Conservation (phyloP, 1,284 basidiomycete species). For the Ustilago tritici region DNA sequence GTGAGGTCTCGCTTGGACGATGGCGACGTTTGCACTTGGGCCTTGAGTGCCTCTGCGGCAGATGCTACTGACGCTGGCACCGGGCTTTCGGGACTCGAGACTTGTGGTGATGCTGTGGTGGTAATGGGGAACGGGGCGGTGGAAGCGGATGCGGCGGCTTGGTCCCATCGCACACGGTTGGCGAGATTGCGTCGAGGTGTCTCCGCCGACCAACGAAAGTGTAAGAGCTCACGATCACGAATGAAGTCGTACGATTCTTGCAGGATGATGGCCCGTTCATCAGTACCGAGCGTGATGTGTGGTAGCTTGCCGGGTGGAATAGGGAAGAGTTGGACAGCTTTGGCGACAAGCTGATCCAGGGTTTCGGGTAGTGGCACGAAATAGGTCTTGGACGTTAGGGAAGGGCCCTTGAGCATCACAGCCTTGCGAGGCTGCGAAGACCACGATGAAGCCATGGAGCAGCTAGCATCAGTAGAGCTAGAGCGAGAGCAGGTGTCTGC, state of each 20-base stretch:
- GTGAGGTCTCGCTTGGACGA: constrained; percentile 26
- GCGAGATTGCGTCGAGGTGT: constrained; percentile 50
- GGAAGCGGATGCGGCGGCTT: constrained; percentile 15
- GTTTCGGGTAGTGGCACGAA: constrained; percentile 59
- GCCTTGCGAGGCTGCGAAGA: constrained; percentile 38
- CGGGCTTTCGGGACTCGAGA: background rate
- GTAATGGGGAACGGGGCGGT: constrained; percentile 17
- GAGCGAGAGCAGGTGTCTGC: background rate
- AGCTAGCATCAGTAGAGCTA: constrained; percentile 7
- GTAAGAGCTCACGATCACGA: constrained; percentile 62
- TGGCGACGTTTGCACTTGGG: constrained; percentile 25
- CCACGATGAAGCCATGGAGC: constrained; percentile 11
- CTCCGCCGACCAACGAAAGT: constrained; percentile 62
- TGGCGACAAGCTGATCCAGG: constrained; percentile 56
- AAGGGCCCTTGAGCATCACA: constrained; percentile 63
- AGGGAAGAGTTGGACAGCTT: constrained; percentile 60
- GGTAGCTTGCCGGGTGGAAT: constrained; percentile 62
- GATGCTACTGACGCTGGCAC: constrained; percentile 5
- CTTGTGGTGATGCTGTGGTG: constrained; percentile 23
- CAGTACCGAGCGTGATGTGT: constrained; percentile 57
- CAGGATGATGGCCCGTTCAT: constrained; percentile 61
- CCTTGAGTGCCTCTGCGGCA: constrained; percentile 23
- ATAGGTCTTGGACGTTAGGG: constrained; percentile 61
- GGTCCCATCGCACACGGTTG: constrained; percentile 59
- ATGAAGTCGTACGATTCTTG: constrained; percentile 62